phyloP scores from a whole-genome alignment of 2,329 filamentous ascomycete species.

The Fusarium cicatricum region DNA sequence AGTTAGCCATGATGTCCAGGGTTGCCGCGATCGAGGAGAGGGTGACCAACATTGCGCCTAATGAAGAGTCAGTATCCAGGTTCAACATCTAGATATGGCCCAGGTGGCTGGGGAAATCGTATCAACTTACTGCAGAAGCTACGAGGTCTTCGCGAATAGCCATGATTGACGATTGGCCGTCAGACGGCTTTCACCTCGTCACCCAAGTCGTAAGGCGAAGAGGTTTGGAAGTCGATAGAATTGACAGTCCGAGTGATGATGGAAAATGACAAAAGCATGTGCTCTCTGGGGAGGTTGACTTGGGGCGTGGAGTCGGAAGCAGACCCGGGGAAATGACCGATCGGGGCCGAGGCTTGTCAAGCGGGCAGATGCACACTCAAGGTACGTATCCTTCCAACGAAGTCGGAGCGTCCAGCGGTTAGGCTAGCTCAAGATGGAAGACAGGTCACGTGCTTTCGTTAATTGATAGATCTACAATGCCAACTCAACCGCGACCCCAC shows the following conservation, averaged over 20 bases:
- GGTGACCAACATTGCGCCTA: slow-evolving; percentile 54
- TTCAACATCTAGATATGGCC: slow-evolving; percentile 2
- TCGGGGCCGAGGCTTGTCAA: slow-evolving; percentile 46
- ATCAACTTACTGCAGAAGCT: slow-evolving; percentile 72
- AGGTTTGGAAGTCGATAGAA: slow-evolving; percentile 7
- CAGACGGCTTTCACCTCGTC: slow-evolving; percentile 37
- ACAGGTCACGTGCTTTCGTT: slow-evolving; percentile 22
- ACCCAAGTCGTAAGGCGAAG: slow-evolving; percentile 19
- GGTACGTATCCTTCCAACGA: slow-evolving; percentile 22
- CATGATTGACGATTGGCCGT: slow-evolving; percentile 55
- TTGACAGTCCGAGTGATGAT: slow-evolving; percentile 18
- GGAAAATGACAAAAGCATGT: slow-evolving; percentile 42
- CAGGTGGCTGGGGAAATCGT: slow-evolving; percentile 13
- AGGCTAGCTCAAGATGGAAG: not conserved
- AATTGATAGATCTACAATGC: slow-evolving; percentile 10
- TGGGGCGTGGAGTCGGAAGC: slow-evolving; percentile 43
- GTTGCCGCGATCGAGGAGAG: not conserved
- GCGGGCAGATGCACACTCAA: too few relatives aligned
- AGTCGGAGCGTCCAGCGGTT: not conserved
- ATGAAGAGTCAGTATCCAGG: slow-evolving; percentile 27
- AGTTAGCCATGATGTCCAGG: slow-evolving; percentile 29
- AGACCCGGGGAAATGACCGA: slow-evolving; percentile 35
- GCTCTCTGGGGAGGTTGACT: slow-evolving; percentile 37
- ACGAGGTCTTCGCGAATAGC: slow-evolving; percentile 95
- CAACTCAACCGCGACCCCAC: slow-evolving; percentile 25